Base-by-base conservation (phyloP, 2,329 filamentous ascomycete genomes). In the Hymenoscyphus scutula region DNA sequence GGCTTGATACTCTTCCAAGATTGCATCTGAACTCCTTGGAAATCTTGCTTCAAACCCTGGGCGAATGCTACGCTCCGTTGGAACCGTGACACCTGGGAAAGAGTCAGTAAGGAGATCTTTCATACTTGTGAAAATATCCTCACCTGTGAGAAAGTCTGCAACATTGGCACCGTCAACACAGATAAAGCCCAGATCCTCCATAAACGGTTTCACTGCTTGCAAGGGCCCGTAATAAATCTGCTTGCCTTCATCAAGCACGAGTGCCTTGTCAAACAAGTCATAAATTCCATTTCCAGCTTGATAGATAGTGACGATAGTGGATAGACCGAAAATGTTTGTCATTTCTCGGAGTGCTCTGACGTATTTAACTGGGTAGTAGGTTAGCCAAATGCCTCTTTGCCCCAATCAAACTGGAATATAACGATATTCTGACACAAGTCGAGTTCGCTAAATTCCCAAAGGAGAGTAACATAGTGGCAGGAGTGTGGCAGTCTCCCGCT, bases 101-200 rank as follows among this genome's bases (percentile, higher is more conserved):
- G 92, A 93, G 73, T 93, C 90, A 1, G 89, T 85, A 0, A 89
- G n/a, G n/a, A n/a, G n/a, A n/a, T n/a, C n/a, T n/a, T n/a, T n/a
- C n/a, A n/a, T n/a, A n/a, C n/a, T n/a, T n/a, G n/a, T n/a, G n/a
- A n/a, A n/a, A n/a, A n/a, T n/a, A n/a, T n/a, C n/a, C n/a, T n/a
- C 81, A 0, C 30, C 32, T 13, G 55, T 57, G 7, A 57, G 34
- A 76, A 92, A 93, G 73, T 93, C 90, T 1, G 89, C 85, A 0
- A 89, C 92, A 0, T 89, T 93, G 71, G 88, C 79, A 11, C 79
- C 73, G 0, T 78, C 76, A 0, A 78, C 78, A 11, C 78, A 84
- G 62, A 84, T 73, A 72, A 86, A 89, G 8, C 87, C 87, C 15
- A 90, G 78, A 55, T 85, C 79, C 60, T 84, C 77, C 69, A 90